Conservation (phyloP, 306 rosid species). For the Fagus crenata region DNA sequence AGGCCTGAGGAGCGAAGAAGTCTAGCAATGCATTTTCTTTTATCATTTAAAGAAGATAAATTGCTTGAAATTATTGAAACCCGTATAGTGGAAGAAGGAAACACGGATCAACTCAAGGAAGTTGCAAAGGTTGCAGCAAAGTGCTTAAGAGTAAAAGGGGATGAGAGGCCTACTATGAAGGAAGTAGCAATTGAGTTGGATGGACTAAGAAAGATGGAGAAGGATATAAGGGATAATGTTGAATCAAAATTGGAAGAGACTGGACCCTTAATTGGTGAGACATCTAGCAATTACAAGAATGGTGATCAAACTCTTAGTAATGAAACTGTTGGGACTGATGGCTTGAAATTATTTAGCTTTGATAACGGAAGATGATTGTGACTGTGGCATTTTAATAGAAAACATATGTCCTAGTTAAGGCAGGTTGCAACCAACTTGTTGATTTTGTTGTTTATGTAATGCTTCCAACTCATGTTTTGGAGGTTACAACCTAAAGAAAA, state of each 20-base stretch:
- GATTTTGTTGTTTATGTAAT: too few relatives aligned
- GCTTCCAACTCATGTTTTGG: too few relatives aligned
- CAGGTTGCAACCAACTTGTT: too few relatives aligned
- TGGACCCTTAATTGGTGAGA: not conserved
- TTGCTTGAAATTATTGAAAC: constrained; percentile 25
- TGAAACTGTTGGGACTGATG: too few relatives aligned
- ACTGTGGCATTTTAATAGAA: too few relatives aligned
- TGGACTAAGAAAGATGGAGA: constrained; percentile 8
- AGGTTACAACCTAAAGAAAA: too few relatives aligned
- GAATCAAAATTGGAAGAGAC: not conserved
- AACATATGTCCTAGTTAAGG: too few relatives aligned
- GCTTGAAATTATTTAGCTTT: too few relatives aligned
- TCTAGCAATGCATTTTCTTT: constrained; percentile 31
- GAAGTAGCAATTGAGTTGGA: constrained; percentile 38
- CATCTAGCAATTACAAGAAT: too few relatives aligned
- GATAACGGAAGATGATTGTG: too few relatives aligned
- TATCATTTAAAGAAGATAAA: constrained; percentile 2
- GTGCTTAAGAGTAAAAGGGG: constrained; percentile 27
- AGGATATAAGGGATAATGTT: not conserved
- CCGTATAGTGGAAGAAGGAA: not conserved
- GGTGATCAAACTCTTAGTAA: too few relatives aligned
- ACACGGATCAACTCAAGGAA: constrained; percentile 20
- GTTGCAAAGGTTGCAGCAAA: constrained; percentile 15
- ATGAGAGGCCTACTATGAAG: constrained; percentile 35
- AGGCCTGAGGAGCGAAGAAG: constrained; percentile 23